Conservation (phyloP, 1,284 basidiomycete species). For the Amylostereum chailletii region DNA sequence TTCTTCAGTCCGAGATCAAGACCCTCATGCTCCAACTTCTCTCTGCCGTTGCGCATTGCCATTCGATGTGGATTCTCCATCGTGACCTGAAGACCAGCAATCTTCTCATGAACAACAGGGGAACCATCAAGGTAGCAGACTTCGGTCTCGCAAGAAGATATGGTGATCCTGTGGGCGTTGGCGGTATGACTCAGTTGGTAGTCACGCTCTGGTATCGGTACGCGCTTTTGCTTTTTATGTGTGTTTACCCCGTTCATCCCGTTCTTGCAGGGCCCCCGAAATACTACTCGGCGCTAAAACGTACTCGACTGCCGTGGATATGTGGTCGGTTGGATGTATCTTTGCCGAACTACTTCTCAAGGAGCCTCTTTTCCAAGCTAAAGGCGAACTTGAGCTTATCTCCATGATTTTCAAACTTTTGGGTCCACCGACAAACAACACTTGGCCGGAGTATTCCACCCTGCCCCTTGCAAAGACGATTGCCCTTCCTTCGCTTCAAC, state of each 20-base stretch:
- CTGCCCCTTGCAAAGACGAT: conserved; percentile 80
- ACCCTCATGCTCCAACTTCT: conserved; percentile 90
- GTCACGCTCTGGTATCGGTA: conserved; percentile 99
- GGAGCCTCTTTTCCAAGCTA: conserved; percentile 93
- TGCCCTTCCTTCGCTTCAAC: conserved; percentile 70
- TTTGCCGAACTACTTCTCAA: conserved; percentile 93
- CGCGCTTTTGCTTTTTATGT: conserved; percentile 22
- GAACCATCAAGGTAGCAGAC: conserved; percentile 97
- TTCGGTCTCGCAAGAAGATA: conserved; percentile 95
- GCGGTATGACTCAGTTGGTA: conserved; percentile 94
- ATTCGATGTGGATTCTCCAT: conserved; percentile 96
- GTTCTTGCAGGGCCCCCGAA: conserved; percentile 74
- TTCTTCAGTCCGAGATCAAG: conserved; percentile 97
- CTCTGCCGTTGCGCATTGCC: conserved; percentile 89
- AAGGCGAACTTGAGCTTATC: conserved; percentile 89
- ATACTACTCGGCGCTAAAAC: conserved; percentile 87
- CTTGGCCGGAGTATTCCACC: conserved; percentile 80
- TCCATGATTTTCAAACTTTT: conserved; percentile 90
- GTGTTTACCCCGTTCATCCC: conserved; percentile 8
- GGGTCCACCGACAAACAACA: conserved; percentile 76
- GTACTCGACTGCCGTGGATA: conserved; percentile 94
- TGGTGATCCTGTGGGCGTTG: conserved; percentile 88
- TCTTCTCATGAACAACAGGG: conserved; percentile 96
- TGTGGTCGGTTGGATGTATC: conserved; percentile 99
- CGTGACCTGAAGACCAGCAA: conserved; percentile 98